Percentiles rank a stretch among this genome's conserved stretches.
These are phyloP conservation scores for Cytospora piceicola DNA, from an alignment of 2,329 filamentous ascomycete species.

Conservation along the genomic window DNA sequence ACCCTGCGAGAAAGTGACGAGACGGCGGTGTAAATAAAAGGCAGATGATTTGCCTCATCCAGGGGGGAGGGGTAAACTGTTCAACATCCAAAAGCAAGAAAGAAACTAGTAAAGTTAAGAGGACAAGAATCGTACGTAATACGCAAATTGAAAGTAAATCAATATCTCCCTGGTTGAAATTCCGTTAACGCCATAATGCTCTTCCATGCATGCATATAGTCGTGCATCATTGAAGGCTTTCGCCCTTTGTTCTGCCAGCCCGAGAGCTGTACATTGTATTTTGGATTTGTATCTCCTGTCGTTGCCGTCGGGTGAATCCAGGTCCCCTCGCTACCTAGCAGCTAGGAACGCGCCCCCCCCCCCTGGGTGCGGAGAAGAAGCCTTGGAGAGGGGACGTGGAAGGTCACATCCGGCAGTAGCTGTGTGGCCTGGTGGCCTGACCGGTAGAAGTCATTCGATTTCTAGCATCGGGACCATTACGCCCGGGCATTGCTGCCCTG, in stretches of 20 bases:
- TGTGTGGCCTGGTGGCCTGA: slow-evolving; percentile 31
- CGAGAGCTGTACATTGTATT: not conserved
- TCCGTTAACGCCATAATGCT: slow-evolving; percentile 23
- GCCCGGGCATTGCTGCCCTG: slow-evolving; percentile 41
- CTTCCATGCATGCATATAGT: slow-evolving; percentile 27
- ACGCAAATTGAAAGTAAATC: not conserved
- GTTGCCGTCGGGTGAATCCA: not conserved
- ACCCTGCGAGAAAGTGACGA: not conserved
- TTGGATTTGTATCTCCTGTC: not conserved
- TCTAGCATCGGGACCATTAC: not conserved
- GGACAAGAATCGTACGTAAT: slow-evolving; percentile 8
- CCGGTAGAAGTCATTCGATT: slow-evolving; percentile 19
- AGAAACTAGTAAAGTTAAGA: not conserved
- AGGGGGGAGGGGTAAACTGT: slow-evolving; percentile 2
- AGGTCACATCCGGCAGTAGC: slow-evolving; percentile 27
- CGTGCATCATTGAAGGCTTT: slow-evolving; percentile 16
- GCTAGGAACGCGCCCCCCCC: not conserved
- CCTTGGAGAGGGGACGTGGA: slow-evolving; percentile 18
- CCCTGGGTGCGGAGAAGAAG: slow-evolving; percentile 24
- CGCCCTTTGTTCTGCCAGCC: not conserved
- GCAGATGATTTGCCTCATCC: slow-evolving; percentile 1
- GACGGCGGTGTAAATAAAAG: not conserved
- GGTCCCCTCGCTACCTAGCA: not conserved
- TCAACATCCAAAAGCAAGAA: slow-evolving; percentile 8
- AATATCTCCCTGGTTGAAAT: slow-evolving; percentile 11